These are phyloP conservation scores for Plasmopara muralis DNA, from an alignment of 352 stramenopile species.

Conservation along the genomic window DNA sequence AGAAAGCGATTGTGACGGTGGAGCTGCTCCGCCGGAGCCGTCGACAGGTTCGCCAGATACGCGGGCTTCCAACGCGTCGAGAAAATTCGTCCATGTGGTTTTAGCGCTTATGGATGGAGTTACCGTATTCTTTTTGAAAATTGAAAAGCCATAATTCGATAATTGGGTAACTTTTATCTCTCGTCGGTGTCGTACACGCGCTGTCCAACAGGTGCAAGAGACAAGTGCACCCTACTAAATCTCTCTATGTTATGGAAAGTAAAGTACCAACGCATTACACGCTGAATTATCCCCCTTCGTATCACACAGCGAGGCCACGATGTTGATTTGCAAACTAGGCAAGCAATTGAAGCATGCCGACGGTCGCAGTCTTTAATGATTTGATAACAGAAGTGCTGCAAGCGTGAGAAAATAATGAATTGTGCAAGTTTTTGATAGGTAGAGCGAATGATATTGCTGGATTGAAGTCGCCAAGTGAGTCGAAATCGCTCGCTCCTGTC, in stretches of 20 bases:
- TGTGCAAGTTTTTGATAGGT: neutral
- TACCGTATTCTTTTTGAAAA: no score
- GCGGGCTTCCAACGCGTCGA: slow-evolving; percentile 33
- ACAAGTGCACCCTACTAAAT: neutral
- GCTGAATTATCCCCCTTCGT: no score
- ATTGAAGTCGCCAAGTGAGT: no score
- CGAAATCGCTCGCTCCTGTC: no score
- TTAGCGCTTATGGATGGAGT: slow-evolving; percentile 9
- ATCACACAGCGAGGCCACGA: no score
- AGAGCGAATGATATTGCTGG: no score
- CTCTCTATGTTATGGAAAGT: no score
- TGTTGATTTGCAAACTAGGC: no score
- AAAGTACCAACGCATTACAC: no score
- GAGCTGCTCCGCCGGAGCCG: slow-evolving; percentile 58
- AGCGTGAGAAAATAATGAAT: neutral
- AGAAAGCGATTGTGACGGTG: slow-evolving; percentile 65
- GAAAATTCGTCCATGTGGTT: slow-evolving; percentile 84
- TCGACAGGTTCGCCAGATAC: slow-evolving; percentile 36
- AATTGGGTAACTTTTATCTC: no score
- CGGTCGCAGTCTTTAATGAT: neutral
- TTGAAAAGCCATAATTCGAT: no score
- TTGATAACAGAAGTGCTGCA: neutral
- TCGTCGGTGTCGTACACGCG: neutral
- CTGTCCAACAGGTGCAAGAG: neutral
- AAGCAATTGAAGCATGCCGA: no score